Conservation (phyloP, 2,329 filamentous ascomycete species). For the Sporothrix brunneoviolacea region DNA sequence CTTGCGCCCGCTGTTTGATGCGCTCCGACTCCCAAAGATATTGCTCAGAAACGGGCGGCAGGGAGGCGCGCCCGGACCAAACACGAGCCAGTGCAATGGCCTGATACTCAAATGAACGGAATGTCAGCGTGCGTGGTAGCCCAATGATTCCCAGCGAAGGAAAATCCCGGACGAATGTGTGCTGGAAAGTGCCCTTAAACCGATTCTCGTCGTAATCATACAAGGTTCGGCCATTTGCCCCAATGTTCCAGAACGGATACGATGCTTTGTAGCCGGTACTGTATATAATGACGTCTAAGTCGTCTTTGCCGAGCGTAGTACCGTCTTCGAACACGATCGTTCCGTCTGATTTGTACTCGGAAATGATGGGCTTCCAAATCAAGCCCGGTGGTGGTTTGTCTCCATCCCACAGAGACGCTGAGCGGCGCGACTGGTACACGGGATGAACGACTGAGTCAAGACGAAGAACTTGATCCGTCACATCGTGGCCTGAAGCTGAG, state of each 20-base stretch:
- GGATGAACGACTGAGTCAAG: conserved; percentile 31
- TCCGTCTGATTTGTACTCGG: conserved; percentile 39
- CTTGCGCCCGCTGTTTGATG: conserved; percentile 22
- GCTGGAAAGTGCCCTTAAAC: conserved; percentile 38
- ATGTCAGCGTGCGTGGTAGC: conserved; percentile 38
- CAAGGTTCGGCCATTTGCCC: conserved; percentile 37
- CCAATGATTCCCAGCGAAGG: conserved; percentile 45
- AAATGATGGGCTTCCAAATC: conserved; percentile 49
- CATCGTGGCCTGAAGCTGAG: conserved; percentile 76
- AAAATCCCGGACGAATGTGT: conserved; percentile 45
- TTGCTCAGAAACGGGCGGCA: conserved; percentile 36
- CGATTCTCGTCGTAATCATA: conserved; percentile 43
- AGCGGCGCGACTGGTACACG: conserved; percentile 56
- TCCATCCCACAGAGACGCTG: conserved; percentile 42
- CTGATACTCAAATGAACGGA: conserved; percentile 34
- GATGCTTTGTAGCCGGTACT: conserved; percentile 86
- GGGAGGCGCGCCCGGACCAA: conserved; percentile 30
- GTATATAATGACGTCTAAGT: conserved; percentile 73
- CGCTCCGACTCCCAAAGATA: conserved; percentile 40
- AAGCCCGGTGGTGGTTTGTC: conserved; percentile 52
- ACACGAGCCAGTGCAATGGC: conserved; percentile 31
- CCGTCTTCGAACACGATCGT: conserved; percentile 45
- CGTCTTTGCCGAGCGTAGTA: conserved; percentile 45
- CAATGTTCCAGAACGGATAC: conserved; percentile 63
- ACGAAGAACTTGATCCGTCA: conserved; percentile 63